Evolutionary conservation across 1,284 basidiomycete genomes (phyloP).

Genomic region (Meira miltonrushii): DNA sequence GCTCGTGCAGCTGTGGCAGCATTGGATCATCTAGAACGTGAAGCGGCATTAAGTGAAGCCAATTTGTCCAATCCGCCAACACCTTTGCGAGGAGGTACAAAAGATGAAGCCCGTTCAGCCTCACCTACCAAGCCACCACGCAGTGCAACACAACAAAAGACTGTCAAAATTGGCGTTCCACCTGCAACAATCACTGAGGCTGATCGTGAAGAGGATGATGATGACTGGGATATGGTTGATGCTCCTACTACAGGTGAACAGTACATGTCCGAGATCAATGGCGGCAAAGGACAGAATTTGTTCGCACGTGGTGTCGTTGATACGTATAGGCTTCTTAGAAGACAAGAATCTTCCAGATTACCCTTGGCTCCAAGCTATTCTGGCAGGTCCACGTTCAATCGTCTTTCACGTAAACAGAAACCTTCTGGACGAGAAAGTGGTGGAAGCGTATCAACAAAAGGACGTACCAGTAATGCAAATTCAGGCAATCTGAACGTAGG

Average conservation of each 20-base stretch:
- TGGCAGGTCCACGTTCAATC: constrained; percentile 20
- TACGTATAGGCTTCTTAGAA: constrained; percentile 55
- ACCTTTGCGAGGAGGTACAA: no score
- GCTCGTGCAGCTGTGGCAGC: constrained; percentile 37
- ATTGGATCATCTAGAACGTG: constrained; percentile 28
- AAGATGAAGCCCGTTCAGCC: not conserved
- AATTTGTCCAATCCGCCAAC: not conserved
- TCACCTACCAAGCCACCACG: not conserved
- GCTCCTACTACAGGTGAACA: constrained; percentile 21
- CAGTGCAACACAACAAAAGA: not conserved
- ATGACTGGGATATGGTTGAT: constrained; percentile 51
- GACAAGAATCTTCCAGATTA: constrained; percentile 50
- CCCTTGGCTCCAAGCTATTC: constrained; percentile 20
- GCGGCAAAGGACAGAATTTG: constrained; percentile 48
- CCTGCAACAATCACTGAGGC: constrained; percentile 24
- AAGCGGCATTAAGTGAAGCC: constrained; percentile 5
- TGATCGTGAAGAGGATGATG: constrained; percentile 21
- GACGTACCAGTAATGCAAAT: not conserved
- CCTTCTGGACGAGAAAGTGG: not conserved
- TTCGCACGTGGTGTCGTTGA: constrained; percentile 51
- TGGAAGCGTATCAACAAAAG: no score
- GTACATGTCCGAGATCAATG: constrained; percentile 45
- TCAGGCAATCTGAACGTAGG: not conserved
- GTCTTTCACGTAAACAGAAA: constrained; percentile 14
- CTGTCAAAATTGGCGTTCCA: constrained; percentile 20